These are phyloP conservation scores for Hymenoscyphus fraxineus DNA, from an alignment of 2,329 filamentous ascomycete genomes.

Conservation along the genomic window DNA sequence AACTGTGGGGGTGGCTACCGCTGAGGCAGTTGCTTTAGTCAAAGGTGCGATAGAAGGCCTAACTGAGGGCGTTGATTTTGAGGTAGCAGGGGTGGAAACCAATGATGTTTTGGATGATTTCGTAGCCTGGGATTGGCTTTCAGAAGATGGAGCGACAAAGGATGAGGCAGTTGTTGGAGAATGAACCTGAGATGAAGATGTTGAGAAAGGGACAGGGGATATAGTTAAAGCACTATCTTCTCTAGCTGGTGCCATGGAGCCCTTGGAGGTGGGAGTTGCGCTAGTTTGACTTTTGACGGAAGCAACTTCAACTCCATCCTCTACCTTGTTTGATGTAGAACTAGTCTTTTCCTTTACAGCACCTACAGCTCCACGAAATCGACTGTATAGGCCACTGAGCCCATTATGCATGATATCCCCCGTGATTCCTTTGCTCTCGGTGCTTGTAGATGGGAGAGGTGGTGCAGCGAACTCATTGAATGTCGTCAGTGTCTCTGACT, in stretches of 20 bases:
- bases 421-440: conserved; percentile 66
- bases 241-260: conserved; percentile 40
- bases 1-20: conserved; percentile 39
- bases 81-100: conserved; percentile 27
- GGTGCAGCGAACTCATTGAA: conserved; percentile 88
- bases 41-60: conserved; percentile 32
- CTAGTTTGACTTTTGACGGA: conserved; percentile 43
- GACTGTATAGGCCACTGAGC: conserved; percentile 82
- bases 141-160: conserved; percentile 29
- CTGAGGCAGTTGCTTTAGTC: conserved; percentile 32
- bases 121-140: conserved; percentile 31
- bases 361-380: conserved; percentile 75
- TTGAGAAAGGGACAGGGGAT: conserved; percentile 33
- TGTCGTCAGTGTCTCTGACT: conserved; percentile 78
- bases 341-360: conserved; percentile 54
- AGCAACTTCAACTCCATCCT: conserved; percentile 43
- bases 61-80: conserved; percentile 28
- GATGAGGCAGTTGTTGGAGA: conserved; percentile 32
- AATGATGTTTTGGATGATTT: conserved; percentile 34
- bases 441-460: conserved; percentile 52
- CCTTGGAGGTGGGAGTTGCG: conserved; percentile 41
- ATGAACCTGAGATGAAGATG: conserved; percentile 32
- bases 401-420: conserved; percentile 79
- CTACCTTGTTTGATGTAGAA: conserved; percentile 35
- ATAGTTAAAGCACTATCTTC: conserved; percentile 39